Evolutionary conservation across 345 rosid genomes (phyloP).

Genomic region (Citropsis articulata): DNA sequence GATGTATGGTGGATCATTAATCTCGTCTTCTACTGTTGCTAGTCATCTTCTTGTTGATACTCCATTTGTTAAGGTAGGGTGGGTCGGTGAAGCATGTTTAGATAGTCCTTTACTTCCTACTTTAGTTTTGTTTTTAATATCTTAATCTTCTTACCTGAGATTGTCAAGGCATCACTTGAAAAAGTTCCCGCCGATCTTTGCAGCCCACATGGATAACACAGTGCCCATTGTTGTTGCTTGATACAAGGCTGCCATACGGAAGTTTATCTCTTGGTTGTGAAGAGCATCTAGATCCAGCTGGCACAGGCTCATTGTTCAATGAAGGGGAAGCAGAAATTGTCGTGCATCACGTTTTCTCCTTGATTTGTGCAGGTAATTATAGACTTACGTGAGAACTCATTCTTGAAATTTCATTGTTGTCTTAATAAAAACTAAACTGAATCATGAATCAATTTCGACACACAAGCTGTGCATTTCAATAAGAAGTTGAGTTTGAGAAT

Average conservation of each 20-base stretch:
- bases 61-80: slow-evolving; percentile 87
- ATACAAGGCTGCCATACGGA: slow-evolving; percentile 94
- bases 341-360: slow-evolving; percentile 75
- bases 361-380: slow-evolving; percentile 70
- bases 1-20: slow-evolving; percentile 82
- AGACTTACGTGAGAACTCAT: not conserved
- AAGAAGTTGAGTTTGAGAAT: not conserved
- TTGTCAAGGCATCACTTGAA: not conserved
- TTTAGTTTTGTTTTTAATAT: not conserved
- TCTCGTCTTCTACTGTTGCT: slow-evolving; percentile 70
- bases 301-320: slow-evolving; percentile 91
- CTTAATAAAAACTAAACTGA: not conserved
- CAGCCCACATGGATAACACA: slow-evolving; percentile 95
- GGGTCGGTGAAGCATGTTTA: not conserved
- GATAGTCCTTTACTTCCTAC: not conserved
- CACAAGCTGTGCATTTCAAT: not conserved
- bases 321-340: slow-evolving; percentile 98
- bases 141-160: not conserved
- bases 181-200: slow-evolving; percentile 23
- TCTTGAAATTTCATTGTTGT: not conserved
- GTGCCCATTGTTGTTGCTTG: slow-evolving; percentile 88
- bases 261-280: slow-evolving; percentile 86
- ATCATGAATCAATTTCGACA: not conserved
- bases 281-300: slow-evolving; percentile 96
- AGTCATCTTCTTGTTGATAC: slow-evolving; percentile 87